These are phyloP conservation scores for Aschersonia sp. DNA, from an alignment of 2,329 filamentous ascomycete genomes.

Conservation along the genomic window DNA sequence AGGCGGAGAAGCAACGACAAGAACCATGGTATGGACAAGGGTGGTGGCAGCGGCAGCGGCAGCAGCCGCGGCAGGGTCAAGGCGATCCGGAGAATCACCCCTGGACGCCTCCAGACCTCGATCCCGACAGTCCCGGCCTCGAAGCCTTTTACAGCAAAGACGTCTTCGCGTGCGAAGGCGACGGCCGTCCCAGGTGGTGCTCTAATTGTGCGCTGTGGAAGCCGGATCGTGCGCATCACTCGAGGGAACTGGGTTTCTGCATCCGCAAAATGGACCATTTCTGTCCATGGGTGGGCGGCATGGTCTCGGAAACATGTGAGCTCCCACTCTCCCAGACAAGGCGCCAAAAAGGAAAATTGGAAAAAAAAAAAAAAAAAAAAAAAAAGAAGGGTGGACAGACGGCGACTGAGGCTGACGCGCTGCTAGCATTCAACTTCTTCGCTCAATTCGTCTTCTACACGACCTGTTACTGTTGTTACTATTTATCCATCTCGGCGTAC, in stretches of 20 bases:
- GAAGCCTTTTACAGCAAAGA: constrained; percentile 71
- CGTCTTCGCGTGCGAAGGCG: constrained; percentile 67
- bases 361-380: too few species aligned
- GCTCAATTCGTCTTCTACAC: constrained; percentile 72
- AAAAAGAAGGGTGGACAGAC: too few species aligned
- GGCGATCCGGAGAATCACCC: constrained; percentile 13
- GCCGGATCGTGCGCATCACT: constrained; percentile 77
- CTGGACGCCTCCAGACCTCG: constrained; percentile 25
- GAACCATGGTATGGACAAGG: background rate
- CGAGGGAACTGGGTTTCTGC: constrained; percentile 66
- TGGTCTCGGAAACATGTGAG: constrained; percentile 66
- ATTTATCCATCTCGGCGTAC: constrained; percentile 48
- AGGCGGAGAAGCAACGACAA: constrained; percentile 6
- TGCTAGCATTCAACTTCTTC: constrained; percentile 72
- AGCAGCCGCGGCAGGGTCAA: constrained; percentile 4
- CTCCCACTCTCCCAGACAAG: constrained; percentile 1
- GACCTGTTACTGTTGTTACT: constrained; percentile 48
- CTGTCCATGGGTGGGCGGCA: constrained; percentile 92
- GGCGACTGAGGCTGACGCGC: too few species aligned
- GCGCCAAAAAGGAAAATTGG: background rate
- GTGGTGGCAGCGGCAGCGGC: too few species aligned
- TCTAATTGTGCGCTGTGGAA: constrained; percentile 76
- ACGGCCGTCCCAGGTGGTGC: constrained; percentile 81
- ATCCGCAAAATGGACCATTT: constrained; percentile 89
- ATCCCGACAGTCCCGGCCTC: constrained; percentile 51